phyloP scores from a whole-genome alignment of 2,329 filamentous ascomycete species.

The Fusarium pseudocircinatum region DNA sequence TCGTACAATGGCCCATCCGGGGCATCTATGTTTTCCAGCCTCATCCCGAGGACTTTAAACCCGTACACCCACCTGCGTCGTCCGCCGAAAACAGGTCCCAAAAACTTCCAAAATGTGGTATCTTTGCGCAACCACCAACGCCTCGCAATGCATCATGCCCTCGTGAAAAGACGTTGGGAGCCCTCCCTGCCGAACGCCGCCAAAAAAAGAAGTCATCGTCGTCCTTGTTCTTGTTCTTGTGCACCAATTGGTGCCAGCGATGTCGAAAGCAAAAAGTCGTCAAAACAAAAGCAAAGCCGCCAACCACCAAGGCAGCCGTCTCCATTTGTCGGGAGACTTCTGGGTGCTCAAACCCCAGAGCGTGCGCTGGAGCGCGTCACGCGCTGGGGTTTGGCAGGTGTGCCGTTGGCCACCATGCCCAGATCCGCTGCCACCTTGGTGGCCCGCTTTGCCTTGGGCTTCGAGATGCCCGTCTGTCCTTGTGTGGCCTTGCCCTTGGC shows the following conservation, averaged over 20 bases:
- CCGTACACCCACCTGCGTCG: constrained; percentile 15
- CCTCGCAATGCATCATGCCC: constrained; percentile 29
- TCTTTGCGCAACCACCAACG: constrained; percentile 35
- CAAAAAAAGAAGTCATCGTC: constrained; percentile 2
- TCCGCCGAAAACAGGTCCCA: constrained; percentile 23
- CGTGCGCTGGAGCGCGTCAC: constrained; percentile 46
- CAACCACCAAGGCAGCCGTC: constrained; percentile 11
- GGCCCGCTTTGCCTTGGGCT: constrained; percentile 45
- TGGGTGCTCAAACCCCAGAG: constrained; percentile 29
- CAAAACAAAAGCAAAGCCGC: not conserved
- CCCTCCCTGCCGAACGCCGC: constrained; percentile 16
- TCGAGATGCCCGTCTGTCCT: constrained; percentile 44
- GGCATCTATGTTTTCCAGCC: constrained; percentile 15
- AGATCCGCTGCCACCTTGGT: constrained; percentile 46
- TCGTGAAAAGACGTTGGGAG: constrained; percentile 18
- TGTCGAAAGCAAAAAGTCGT: constrained; percentile 9
- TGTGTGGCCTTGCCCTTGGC: constrained; percentile 39
- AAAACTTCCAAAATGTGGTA: constrained; percentile 28
- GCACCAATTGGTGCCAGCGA: not conserved
- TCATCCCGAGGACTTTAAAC: constrained; percentile 22
- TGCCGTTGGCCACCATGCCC: constrained; percentile 49
- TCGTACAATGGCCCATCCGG: not conserved
- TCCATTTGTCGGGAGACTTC: not conserved
- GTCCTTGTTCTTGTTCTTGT: not conserved
- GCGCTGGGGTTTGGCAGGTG: constrained; percentile 47